Conservation (phyloP, 176 grass and related monocot genomes). For the Cenchrus purpureus region DNA sequence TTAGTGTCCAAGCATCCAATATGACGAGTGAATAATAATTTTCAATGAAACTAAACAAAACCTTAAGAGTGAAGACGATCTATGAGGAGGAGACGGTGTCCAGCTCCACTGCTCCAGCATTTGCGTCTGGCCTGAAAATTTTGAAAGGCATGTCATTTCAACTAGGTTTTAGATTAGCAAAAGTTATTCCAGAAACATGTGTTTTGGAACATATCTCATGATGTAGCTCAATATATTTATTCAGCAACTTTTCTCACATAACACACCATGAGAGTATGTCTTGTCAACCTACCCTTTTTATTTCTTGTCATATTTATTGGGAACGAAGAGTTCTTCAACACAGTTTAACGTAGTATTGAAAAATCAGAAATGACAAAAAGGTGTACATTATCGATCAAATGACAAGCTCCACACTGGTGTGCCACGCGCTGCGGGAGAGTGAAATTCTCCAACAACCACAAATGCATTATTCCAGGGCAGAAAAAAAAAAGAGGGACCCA, state of each 20-base stretch:
- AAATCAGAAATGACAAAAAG: background rate
- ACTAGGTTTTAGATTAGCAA: no score
- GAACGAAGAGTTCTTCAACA: background rate
- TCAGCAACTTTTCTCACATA: background rate
- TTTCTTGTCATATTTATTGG: background rate
- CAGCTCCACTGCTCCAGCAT: no score
- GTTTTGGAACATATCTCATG: background rate
- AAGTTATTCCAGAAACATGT: no score
- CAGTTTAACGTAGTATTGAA: background rate
- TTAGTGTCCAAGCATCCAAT: no score
- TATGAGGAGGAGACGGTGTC: no score
- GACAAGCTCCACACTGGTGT: background rate
- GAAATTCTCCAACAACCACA: conserved; percentile 35
- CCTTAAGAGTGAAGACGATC: no score
- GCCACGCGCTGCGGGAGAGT: background rate
- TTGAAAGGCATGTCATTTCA: no score
- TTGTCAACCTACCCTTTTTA: background rate
- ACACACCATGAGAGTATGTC: background rate
- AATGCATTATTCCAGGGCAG: background rate
- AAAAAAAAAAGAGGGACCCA: conserved; percentile 6
- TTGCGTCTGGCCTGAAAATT: no score
- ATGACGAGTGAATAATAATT: no score
- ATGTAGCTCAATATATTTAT: background rate
- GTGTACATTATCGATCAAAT: background rate
- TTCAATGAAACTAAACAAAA: no score